Base-by-base conservation (phyloP, 2,329 filamentous ascomycete genomes). In the Aquanectria penicillioides region DNA sequence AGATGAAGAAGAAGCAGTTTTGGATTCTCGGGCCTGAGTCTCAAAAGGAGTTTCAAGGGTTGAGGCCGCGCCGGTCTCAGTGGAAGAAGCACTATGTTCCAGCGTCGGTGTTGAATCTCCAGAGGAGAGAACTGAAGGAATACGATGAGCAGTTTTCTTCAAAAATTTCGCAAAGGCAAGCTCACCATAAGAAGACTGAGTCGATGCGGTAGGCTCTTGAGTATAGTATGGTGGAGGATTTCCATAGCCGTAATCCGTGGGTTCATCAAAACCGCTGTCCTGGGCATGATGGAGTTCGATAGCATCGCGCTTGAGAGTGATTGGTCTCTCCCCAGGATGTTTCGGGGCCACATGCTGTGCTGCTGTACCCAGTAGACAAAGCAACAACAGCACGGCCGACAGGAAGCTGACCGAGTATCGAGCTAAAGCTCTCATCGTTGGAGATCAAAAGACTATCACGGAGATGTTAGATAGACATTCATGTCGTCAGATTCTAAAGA, bases 341-440 rank as follows among this genome's bases (percentile, higher is more conserved):
- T 53, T 52, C 8, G 34, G 52, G 15, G 22, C 22, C 18, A 17
- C 47, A 36, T 59, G 51, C 26, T 62, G 48, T 31, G 63, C 57
- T 5, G 33, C 28, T 23, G 40, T 55, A 6, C 55, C 40, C n/a
- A 52, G 36, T 31, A 71, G 33, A 43, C 62, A 65, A 15, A 67
- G 43, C 8, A 71, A 49, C 12, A 71, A 55, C 53, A 72, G 73
- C 66, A 69, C 13, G 13, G 50, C 51, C 44, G 73, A 76, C 62
- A 73, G 57, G 25, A 78, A 50, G 68, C 73, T 69, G 61, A 69
- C 51, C 61, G 69, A 60, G 49, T 75, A 61, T 67, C 67, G 67
- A 6, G 47, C 59, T 12, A 64, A 73, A 22, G 55, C 67, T 63
- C 74, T 78, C 80, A 82, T 82, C n/a, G 51, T 29, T 73, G 70